Evolutionary conservation across 257 asterid species (phyloP), one percentile per base, ranked within the genome.

Genomic region (Solanum sejunctum): DNA sequence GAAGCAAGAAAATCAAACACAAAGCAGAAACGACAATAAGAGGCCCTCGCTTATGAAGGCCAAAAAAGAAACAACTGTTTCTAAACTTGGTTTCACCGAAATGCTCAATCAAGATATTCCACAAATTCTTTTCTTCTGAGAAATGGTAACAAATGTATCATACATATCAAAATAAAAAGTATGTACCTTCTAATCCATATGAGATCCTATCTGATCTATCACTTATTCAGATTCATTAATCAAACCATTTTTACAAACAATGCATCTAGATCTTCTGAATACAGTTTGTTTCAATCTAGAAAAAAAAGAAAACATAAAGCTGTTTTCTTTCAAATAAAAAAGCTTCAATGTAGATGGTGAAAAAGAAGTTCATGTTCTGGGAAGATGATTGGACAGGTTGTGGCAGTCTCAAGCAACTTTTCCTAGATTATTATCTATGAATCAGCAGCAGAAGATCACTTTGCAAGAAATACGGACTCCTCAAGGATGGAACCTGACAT

Each of bases 11-110:
- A 87, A 82, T 80, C 43, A 86, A 32, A 21, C 54, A 80, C 72
- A 72, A 47, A 67, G 72, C 23, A 86, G 88, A 80, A 51, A 81
- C 45, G 56, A 78, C 67, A 84, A 79, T 13, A 82, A 89, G 43
- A 17, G 82, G 88, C 63, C 60, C 81, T 64, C 83, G 84, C 85
- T 18, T 45, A 52, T 78, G 49, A 52, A 55, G 58, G 64, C n/a
- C 10, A 57, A 39, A 17, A 45, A 9, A 78, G 20, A 32, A 16
- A 17, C 7, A 49, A 1, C 9, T 51, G 82, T 78, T 52, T 78
- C 64, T 16, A 5, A 28, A 77, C 54, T 73, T 47, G 81, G 41
- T 47, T 45, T 47, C 58, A 41, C 56, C 41, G 10, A 18, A 21
- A 73, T 47, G 81, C 41, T 73, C 13, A 73, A 73, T 57, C 36